Evolutionary conservation across 2,329 filamentous ascomycete genomes (phyloP).

Genomic region (Neonectria coccinea): DNA sequence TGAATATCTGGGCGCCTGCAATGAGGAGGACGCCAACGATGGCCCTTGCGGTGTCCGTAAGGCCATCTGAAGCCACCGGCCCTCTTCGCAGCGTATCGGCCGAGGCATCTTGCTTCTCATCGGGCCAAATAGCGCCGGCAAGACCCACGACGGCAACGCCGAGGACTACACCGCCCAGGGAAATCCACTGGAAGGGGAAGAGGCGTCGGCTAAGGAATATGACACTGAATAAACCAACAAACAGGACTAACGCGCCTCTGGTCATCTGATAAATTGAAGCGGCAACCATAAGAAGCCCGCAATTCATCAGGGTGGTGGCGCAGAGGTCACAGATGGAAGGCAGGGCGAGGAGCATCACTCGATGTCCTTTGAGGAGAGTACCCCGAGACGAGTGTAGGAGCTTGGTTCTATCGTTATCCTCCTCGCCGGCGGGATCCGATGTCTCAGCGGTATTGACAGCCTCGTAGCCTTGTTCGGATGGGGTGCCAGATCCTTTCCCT

Average conservation of each 20-base stretch:
- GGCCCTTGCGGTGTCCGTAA: slow-evolving; percentile 60
- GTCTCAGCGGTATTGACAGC: slow-evolving; percentile 66
- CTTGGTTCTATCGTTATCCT: slow-evolving; percentile 44
- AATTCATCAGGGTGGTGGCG: slow-evolving; percentile 97
- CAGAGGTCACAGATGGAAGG: slow-evolving; percentile 94
- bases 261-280: slow-evolving; percentile 99
- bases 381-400: slow-evolving; percentile 65
- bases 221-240: slow-evolving; percentile 95
- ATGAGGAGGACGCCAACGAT: slow-evolving; percentile 90
- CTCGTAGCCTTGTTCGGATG: slow-evolving; percentile 70
- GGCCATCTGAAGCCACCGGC: slow-evolving; percentile 55
- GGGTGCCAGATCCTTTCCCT: slow-evolving; percentile 59
- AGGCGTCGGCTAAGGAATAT: slow-evolving; percentile 86
- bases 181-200: slow-evolving; percentile 90
- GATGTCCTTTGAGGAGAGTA: slow-evolving; percentile 76
- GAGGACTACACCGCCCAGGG: slow-evolving; percentile 85
- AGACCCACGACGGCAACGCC: slow-evolving; percentile 93
- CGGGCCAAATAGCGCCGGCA: slow-evolving; percentile 83
- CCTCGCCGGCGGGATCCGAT: slow-evolving; percentile 58
- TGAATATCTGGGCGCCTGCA: slow-evolving; percentile 95
- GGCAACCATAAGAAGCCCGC: slow-evolving; percentile 90
- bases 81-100: slow-evolving; percentile 49
- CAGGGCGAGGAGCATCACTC: slow-evolving; percentile 80
- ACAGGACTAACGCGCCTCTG: slow-evolving; percentile 90
- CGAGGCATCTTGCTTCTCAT: slow-evolving; percentile 64